Conservation (phyloP, 768 basidiomycete species). For the Russula compacta region DNA sequence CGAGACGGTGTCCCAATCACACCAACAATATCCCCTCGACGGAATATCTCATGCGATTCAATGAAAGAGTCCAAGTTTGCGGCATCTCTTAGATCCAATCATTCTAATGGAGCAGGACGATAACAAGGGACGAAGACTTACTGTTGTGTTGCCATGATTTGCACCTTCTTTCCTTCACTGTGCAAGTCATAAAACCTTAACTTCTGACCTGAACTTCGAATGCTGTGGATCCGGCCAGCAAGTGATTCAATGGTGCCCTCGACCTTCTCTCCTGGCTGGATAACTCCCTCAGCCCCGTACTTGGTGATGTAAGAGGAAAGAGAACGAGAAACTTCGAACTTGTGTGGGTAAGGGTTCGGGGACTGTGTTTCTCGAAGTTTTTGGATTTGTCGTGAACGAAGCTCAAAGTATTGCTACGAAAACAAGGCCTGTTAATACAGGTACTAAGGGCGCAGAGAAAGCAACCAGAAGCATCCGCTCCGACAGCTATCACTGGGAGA, state of each 20-base stretch:
- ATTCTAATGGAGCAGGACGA: neutral
- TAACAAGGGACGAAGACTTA: conserved; percentile 30
- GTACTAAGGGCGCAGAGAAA: neutral
- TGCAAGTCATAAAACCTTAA: conserved; percentile 92
- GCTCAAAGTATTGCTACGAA: conserved; percentile 89
- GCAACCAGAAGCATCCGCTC: neutral
- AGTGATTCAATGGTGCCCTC: conserved; percentile 51
- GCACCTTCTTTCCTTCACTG: conserved; percentile 86
- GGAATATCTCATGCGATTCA: conserved; percentile 74
- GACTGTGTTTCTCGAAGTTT: conserved; percentile 74
- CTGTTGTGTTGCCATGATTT: conserved; percentile 89
- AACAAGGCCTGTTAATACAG: neutral
- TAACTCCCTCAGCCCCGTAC: conserved; percentile 67
- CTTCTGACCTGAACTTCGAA: conserved; percentile 74
- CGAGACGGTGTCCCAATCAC: conserved; percentile 83
- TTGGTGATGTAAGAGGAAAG: conserved; percentile 62
- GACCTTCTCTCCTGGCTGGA: conserved; percentile 58
- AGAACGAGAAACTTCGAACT: conserved; percentile 83
- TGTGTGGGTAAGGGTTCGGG: conserved; percentile 98
- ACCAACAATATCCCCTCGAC: conserved; percentile 94
- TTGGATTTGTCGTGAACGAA: conserved; percentile 82
- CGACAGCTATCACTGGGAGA: neutral
- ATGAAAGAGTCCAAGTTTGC: conserved; percentile 55
- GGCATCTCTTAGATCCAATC: conserved; percentile 42
- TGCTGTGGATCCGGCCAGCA: conserved; percentile 88